Evolutionary conservation across 2,329 filamentous ascomycete genomes (phyloP).

Genomic region (Phialocephala sp.): DNA sequence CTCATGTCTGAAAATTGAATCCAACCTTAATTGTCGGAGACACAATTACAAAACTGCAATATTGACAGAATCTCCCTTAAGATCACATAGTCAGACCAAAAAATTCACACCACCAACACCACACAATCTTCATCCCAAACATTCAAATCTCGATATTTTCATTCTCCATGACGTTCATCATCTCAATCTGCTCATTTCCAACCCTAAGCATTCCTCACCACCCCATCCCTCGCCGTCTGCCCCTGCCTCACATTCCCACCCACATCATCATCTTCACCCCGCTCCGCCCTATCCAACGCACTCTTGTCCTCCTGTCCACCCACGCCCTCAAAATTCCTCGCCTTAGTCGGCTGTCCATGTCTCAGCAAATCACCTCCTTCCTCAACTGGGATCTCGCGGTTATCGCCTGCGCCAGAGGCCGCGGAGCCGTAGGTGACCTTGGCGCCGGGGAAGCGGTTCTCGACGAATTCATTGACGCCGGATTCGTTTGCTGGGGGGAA

Average conservation of each 20-base stretch:
- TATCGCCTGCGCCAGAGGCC: conserved; percentile 51
- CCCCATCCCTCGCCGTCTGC: conserved; percentile 38
- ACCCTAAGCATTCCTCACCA: conserved; percentile 4
- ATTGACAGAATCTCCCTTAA: no score
- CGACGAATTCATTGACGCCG: conserved; percentile 51
- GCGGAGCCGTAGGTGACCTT: conserved; percentile 50
- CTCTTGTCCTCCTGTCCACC: conserved; percentile 55
- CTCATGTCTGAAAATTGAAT: no score
- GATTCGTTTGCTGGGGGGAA: conserved; percentile 50
- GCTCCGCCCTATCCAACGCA: conserved; percentile 24
- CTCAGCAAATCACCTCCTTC: conserved; percentile 51
- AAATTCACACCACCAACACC: no score
- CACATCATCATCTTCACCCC: conserved; percentile 5
- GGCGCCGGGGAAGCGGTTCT: conserved; percentile 51
- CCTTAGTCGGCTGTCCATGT: conserved; percentile 49
- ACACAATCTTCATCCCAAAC: no score
- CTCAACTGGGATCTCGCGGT: conserved; percentile 51
- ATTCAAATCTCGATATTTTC: no score
- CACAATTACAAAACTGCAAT: no score
- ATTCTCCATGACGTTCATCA: not conserved
- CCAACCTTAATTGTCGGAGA: no score
- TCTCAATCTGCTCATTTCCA: not conserved
- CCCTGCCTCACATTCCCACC: conserved; percentile 34
- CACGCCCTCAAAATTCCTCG: conserved; percentile 53
- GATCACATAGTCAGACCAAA: no score